phyloP scores from a whole-genome alignment of 306 rosid species.

The Nissolia schottii region DNA sequence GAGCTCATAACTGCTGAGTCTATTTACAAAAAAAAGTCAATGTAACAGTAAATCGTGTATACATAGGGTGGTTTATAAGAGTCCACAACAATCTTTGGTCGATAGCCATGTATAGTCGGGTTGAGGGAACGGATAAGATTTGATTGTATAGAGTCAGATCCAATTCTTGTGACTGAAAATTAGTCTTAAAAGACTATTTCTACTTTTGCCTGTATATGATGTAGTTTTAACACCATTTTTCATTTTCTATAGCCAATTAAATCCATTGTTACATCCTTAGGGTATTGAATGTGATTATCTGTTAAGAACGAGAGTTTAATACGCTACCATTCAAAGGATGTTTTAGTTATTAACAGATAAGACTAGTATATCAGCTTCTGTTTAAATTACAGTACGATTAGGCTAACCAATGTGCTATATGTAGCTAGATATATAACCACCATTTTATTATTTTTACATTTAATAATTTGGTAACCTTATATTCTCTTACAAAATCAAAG shows the following conservation, averaged over 20 bases:
- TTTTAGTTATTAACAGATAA: conserved; percentile 2
- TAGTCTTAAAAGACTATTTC: neutral
- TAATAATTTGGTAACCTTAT: too few species aligned
- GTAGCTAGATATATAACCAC: neutral
- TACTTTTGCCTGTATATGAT: neutral
- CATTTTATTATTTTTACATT: too few species aligned
- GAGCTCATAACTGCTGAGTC: too few species aligned
- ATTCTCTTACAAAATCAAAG: too few species aligned
- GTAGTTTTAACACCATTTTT: neutral
- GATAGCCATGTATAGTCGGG: too few species aligned
- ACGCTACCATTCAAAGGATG: neutral
- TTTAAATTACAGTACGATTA: neutral
- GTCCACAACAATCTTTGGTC: too few species aligned
- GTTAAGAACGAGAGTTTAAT: conserved; percentile 3
- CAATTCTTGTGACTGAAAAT: neutral
- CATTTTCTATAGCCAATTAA: neutral
- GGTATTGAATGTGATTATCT: conserved; percentile 4
- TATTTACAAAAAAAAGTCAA: too few species aligned
- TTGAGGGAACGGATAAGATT: too few species aligned
- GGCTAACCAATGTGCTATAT: neutral
- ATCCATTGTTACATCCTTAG: neutral
- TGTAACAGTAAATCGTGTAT: too few species aligned
- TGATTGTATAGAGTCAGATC: too few species aligned
- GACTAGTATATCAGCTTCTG: neutral
- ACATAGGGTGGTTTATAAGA: too few species aligned